Conservation (phyloP, 164 flowering plant genomes). For the Vitis labrusca region DNA sequence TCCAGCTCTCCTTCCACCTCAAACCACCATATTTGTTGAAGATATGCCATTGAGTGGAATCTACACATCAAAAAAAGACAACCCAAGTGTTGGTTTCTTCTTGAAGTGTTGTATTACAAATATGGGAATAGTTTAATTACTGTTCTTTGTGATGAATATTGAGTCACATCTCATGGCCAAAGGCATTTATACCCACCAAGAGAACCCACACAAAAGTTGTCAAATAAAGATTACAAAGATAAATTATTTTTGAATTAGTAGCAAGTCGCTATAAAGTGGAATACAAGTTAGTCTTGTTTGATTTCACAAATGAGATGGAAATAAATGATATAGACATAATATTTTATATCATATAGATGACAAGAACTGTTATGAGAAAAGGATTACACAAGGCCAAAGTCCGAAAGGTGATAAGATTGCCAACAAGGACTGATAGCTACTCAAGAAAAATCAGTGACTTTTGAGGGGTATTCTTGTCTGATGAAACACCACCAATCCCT, state of each 20-base stretch:
- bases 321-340: background rate
- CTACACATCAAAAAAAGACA: constrained; percentile 26
- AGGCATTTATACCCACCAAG: background rate
- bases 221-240: no score
- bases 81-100: background rate
- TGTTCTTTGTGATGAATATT: background rate
- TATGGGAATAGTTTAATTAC: background rate
- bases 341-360: no score
- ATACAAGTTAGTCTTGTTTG: no score
- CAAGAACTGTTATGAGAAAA: background rate
- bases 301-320: background rate
- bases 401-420: no score
- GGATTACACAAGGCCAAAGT: no score
- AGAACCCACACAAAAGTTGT: no score
- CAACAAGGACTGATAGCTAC: no score
- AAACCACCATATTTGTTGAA: constrained; percentile 90
- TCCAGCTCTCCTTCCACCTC: constrained; percentile 65
- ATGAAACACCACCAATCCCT: no score
- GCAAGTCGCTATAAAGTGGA: no score
- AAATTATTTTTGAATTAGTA: no score
- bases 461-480: no score
- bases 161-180: background rate
- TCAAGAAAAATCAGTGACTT: no score
- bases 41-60: constrained; percentile 59
- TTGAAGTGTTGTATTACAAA: background rate